Base-by-base conservation (phyloP, 139 green algal genomes). In the Tetraselmis striata region DNA sequence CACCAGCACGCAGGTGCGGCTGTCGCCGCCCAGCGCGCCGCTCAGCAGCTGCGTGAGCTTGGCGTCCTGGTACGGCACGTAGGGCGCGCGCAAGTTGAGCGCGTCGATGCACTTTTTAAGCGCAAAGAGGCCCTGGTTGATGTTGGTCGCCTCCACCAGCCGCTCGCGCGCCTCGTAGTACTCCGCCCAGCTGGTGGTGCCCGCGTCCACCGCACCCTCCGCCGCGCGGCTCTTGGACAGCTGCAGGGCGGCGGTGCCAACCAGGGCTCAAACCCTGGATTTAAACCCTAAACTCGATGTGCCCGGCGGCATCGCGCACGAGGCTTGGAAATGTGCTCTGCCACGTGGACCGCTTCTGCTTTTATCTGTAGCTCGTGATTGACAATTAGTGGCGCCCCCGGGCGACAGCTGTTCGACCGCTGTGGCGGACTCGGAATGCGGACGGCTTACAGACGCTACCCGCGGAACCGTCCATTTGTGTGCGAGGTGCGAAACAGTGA, bases 21-120 rank as follows among this genome's bases (percentile, higher is more conserved):
- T 59, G 59, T 79, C 31, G 18, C 78, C 78, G 2, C 78, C 78
- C 18, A 86, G 58, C 30, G 83, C 78, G 1, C 29, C 27, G 23
- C 45, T 76, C 1, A 86, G 29, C 29, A 86, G 24, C 78, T 77
- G 78, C 2, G 83, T 86, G 27, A 86, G 74, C 59, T 83, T 83
- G 45, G 32, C 75, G 59, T 86, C 83, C n/a, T 86, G 83, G 67
- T 83, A 86, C 29, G 83, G 83, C 23, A 86, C 78, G 78, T 86
- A 82, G n/a, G 83, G 83, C 31, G 31, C 27, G 27, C 32, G 29
- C 28, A 80, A 28, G 59, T 83, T 75, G 24, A 83, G 77, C 32
- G 59, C 77, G 59, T 86, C 83, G 77, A 86, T 83, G 83, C 83
- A 86, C n/a, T 76, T 76, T 77, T 86, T 86, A 28, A 86, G 75